Base-by-base conservation (phyloP, 73 alveolate genomes). In the Symbiodinium pilosum region DNA sequence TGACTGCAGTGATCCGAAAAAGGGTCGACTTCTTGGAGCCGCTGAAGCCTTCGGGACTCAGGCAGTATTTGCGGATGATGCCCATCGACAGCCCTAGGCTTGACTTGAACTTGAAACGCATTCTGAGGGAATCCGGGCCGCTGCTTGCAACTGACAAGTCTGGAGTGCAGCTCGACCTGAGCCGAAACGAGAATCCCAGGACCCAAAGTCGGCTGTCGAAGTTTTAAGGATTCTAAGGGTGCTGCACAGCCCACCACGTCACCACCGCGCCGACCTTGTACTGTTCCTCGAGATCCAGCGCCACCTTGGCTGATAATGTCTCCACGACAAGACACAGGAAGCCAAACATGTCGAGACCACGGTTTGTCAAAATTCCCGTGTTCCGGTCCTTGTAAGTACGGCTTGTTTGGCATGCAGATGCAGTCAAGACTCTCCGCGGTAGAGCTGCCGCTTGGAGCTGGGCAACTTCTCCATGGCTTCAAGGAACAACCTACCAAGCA, bases 201-300 rank as follows among this genome's bases (percentile, higher is more conserved):
- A 16, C 12, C 73, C 24, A 16, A 1, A 24, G 73, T 0, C 24
- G 28, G 4, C 28, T 24, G 73, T 30, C 26, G 73, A 6, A 54
- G 73, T 30, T 30, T 54, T 26, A n/a, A n/a, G n/a, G n/a, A n/a
- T 12, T 41, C 40, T 83, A 54, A 71, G 42, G 52, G 32, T 34
- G 40, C 26, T 54, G 39, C 39, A 44, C 98, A 34, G 98, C 98
- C 98, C 98, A 93, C 98, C 98, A 93, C 24, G 98, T 93, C 30
- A 93, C 93, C 1, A 42, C 68, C 56, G 81, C 11, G 12, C 92
- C 98, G 42, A 81, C 84, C 68, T 73, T 34, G 98, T 93, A 93
- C 89, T 40, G 81, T 34, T 64, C 81, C 38, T 26, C 38, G 5
- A 64, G 81, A n/a, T 64, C 81, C 81, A 64, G 38, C 39, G 81